Conservation (phyloP, 164 flowering plant genomes). For the Liquidambar formosana region DNA sequence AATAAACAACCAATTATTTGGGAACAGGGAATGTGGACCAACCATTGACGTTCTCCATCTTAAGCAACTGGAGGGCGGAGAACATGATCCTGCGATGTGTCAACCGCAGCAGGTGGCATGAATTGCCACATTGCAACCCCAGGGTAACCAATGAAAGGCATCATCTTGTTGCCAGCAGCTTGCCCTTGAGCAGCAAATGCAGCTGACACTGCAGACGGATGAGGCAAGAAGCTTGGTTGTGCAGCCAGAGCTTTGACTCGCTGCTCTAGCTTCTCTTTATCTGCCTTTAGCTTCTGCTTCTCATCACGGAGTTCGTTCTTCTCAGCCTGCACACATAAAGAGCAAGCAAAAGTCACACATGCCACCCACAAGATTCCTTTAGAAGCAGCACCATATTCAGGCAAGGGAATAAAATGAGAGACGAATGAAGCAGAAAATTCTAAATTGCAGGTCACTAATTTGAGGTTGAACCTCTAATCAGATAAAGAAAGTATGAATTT, state of each 20-base stretch:
- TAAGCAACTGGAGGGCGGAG: slow-evolving; percentile 55
- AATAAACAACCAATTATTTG: background rate
- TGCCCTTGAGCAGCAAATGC: slow-evolving; percentile 41
- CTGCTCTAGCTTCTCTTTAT: slow-evolving; percentile 51
- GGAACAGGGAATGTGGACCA: background rate
- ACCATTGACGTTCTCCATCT: background rate
- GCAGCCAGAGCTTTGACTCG: slow-evolving; percentile 38
- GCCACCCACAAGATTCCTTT: too few relatives aligned
- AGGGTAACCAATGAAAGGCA: slow-evolving; percentile 43
- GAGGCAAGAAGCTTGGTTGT: slow-evolving; percentile 38
- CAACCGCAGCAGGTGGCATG: slow-evolving; percentile 36
- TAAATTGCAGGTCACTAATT: too few relatives aligned
- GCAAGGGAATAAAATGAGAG: too few relatives aligned
- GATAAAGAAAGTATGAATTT: background rate
- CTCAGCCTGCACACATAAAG: slow-evolving; percentile 36
- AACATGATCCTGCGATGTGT: slow-evolving; percentile 42
- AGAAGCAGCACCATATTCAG: too few relatives aligned
- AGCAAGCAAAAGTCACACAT: background rate
- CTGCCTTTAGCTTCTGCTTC: slow-evolving; percentile 51
- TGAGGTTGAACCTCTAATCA: too few relatives aligned
- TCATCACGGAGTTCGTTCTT: slow-evolving; percentile 62
- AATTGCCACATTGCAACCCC: slow-evolving; percentile 44
- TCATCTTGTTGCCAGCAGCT: slow-evolving; percentile 35
- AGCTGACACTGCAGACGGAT: slow-evolving; percentile 29
- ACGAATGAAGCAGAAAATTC: too few relatives aligned